Conservation (phyloP, 2,329 filamentous ascomycete genomes). For the Apiospora arundinis region DNA sequence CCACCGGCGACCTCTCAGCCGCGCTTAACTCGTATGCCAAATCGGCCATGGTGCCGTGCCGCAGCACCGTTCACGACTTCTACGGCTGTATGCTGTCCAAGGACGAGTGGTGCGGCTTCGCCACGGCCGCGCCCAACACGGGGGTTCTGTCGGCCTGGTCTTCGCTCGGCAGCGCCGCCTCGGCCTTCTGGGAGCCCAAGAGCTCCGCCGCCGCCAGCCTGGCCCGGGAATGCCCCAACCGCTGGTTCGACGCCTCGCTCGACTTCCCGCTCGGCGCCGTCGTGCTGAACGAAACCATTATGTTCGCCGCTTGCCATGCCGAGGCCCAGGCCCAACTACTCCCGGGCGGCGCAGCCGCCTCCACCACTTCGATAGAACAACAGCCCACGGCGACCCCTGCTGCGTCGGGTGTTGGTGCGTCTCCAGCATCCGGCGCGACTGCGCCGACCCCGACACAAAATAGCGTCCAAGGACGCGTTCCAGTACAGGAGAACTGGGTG, state of each 20-base stretch:
- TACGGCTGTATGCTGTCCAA: background rate
- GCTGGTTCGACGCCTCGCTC: constrained; percentile 8
- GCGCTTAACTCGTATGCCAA: constrained; percentile 9
- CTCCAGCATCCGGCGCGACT: background rate
- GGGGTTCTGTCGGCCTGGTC: constrained; percentile 21
- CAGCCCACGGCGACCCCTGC: background rate
- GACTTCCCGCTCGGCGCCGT: background rate
- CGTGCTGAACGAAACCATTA: constrained; percentile 23
- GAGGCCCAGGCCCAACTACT: constrained; percentile 14
- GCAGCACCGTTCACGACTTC: background rate
- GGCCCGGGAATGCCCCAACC: constrained; percentile 22
- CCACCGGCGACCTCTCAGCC: background rate
- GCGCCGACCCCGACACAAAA: background rate
- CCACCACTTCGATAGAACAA: background rate
- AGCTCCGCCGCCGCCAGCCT: constrained; percentile 16
- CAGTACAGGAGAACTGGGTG: background rate
- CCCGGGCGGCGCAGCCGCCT: background rate
- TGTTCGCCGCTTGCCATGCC: constrained; percentile 17
- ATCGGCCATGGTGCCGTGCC: background rate
- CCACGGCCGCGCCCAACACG: constrained; percentile 20
- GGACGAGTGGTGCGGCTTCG: constrained; percentile 25
- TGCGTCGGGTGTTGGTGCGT: background rate
- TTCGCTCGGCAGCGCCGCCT: constrained; percentile 22
- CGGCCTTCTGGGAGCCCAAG: constrained; percentile 22
- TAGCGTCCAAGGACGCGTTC: background rate